Evolutionary conservation across 371 early-diverging fungal genomes (phyloP).

Genomic region (Rhizopus delemar): DNA sequence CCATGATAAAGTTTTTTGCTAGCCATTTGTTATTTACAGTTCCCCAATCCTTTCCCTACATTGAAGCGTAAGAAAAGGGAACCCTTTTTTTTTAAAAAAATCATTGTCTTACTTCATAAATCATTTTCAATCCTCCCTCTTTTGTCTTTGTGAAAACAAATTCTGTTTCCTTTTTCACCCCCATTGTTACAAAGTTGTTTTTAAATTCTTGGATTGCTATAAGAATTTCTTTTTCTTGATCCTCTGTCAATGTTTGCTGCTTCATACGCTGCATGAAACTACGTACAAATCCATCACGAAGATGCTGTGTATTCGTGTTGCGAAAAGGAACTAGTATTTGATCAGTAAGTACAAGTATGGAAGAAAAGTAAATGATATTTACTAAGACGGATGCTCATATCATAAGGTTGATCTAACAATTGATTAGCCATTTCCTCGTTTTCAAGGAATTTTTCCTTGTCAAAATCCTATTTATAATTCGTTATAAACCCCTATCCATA

Average conservation of each 20-base stretch:
- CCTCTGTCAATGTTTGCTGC: conserved; percentile 43
- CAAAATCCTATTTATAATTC: conserved; percentile 29
- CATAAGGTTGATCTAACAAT: conserved; percentile 47
- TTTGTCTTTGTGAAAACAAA: conserved; percentile 65
- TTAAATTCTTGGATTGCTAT: conserved; percentile 64
- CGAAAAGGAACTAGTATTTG: conserved; percentile 52
- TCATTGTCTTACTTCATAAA: conserved; percentile 50
- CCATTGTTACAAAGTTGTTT: conserved; percentile 59
- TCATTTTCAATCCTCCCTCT: conserved; percentile 57
- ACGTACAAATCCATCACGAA: conserved; percentile 72
- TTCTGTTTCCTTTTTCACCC: conserved; percentile 60
- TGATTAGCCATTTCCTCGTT: conserved; percentile 31
- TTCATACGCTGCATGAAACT: conserved; percentile 56
- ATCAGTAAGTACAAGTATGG: neutral
- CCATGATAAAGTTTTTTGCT: conserved; percentile 63
- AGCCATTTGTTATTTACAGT: conserved; percentile 61
- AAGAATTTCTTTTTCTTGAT: conserved; percentile 49
- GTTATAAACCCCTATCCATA: neutral
- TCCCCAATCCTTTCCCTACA: conserved; percentile 57
- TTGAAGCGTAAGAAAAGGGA: neutral
- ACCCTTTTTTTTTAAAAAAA: neutral
- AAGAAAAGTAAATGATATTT: neutral
- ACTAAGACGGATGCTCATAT: conserved; percentile 50
- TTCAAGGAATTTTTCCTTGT: conserved; percentile 39
- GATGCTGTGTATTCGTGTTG: conserved; percentile 66